A percentile compares a stretch with the other conserved stretches of the same genome.
Evolutionary conservation across 192 early-diverging fungal genomes (phyloP).

Genomic region (Podila epicladia): DNA sequence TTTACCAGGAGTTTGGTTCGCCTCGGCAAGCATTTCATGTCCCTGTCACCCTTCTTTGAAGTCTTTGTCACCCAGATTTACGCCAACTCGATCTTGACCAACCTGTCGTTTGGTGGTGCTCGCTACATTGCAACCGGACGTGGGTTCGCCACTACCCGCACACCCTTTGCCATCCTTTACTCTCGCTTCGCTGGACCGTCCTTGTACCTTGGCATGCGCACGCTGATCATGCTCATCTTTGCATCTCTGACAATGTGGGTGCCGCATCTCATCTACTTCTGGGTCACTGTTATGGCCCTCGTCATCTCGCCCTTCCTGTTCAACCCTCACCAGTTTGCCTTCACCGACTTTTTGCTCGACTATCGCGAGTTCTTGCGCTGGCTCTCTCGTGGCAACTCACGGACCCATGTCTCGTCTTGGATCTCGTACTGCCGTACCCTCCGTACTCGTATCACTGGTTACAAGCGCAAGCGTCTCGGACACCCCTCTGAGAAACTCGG

Average conservation of each 20-base stretch:
- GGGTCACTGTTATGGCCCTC: slow-evolving; percentile 79
- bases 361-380: slow-evolving; percentile 81
- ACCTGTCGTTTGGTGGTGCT: slow-evolving; percentile 77
- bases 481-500: slow-evolving; percentile 62
- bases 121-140: slow-evolving; percentile 83
- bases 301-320: slow-evolving; percentile 82
- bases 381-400: slow-evolving; percentile 78
- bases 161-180: slow-evolving; percentile 75
- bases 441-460: slow-evolving; percentile 74
- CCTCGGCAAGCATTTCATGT: slow-evolving; percentile 78
- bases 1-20: slow-evolving; percentile 70
- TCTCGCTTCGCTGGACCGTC: slow-evolving; percentile 74
- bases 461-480: slow-evolving; percentile 74
- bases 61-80: slow-evolving; percentile 83
- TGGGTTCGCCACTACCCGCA: slow-evolving; percentile 80
- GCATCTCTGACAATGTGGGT: slow-evolving; percentile 72
- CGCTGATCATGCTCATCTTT: slow-evolving; percentile 75
- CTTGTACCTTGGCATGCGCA: slow-evolving; percentile 75
- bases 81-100: slow-evolving; percentile 76
- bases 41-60: slow-evolving; percentile 82
- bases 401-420: slow-evolving; percentile 77
- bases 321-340: slow-evolving; percentile 83
- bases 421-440: slow-evolving; percentile 72
- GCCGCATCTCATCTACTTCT: slow-evolving; percentile 77
- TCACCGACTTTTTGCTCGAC: slow-evolving; percentile 77